Evolutionary conservation across 2,329 filamentous ascomycete genomes (phyloP).

Genomic region (Cercospora citrullina): DNA sequence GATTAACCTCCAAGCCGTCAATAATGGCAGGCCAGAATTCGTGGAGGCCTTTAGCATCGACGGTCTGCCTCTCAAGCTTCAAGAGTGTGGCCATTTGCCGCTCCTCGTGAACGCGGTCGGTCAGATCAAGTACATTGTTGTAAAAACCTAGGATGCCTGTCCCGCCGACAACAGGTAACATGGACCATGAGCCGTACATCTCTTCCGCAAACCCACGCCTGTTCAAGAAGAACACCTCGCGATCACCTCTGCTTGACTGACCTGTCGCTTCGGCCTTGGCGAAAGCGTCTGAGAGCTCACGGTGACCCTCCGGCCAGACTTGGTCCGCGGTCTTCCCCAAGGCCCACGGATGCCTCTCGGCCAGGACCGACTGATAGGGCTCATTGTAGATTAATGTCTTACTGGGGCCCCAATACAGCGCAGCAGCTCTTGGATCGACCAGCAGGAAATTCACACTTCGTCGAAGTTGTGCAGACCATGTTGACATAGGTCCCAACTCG

Average conservation of each 20-base stretch:
- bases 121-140: constrained; percentile 23
- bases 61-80: constrained; percentile 17
- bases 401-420: constrained; percentile 33
- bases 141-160: constrained; percentile 19
- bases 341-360: constrained; percentile 32
- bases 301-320: constrained; percentile 19
- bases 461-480: constrained; percentile 23
- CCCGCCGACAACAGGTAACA: constrained; percentile 19
- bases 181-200: constrained; percentile 22
- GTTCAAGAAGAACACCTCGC: constrained; percentile 17
- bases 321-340: constrained; percentile 23
- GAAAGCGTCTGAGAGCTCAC: constrained; percentile 15
- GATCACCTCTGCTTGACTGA: constrained; percentile 12
- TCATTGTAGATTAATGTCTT: constrained; percentile 42
- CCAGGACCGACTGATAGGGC: constrained; percentile 37
- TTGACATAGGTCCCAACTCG: constrained; percentile 21
- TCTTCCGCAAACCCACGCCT: constrained; percentile 23
- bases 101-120: constrained; percentile 22
- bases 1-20: constrained; percentile 20
- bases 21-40: constrained; percentile 25
- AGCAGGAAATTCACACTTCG: constrained; percentile 25
- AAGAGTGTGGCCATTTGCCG: constrained; percentile 26
- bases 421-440: constrained; percentile 23
- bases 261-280: constrained; percentile 23
- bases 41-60: constrained; percentile 16